A percentile compares a stretch with the other conserved stretches of the same genome.
phyloP scores from a whole-genome alignment of 2,329 filamentous ascomycete species.

The Colletotrichum somersetense region DNA sequence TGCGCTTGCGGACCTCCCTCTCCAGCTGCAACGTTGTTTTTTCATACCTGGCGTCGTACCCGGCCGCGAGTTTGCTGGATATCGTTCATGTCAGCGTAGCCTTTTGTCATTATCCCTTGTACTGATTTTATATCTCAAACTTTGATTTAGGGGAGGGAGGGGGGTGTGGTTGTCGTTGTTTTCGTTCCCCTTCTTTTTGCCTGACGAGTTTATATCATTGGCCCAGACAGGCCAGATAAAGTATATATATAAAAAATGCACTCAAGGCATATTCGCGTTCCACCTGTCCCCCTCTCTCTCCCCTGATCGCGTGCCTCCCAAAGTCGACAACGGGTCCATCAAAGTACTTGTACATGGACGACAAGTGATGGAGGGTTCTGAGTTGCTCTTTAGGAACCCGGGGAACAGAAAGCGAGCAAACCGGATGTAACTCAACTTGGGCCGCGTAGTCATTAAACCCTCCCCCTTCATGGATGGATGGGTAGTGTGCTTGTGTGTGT shows the following conservation, averaged over 20 bases:
- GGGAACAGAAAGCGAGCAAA: conserved; percentile 5
- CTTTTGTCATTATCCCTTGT: not conserved
- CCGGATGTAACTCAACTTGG: not conserved
- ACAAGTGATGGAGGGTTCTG: not conserved
- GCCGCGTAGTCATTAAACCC: not conserved
- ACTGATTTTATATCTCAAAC: not conserved
- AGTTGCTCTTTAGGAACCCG: conserved; percentile 39
- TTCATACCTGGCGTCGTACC: conserved; percentile 69
- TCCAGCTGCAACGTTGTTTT: conserved; percentile 67
- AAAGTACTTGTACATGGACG: conserved; percentile 1
- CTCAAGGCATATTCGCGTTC: not conserved
- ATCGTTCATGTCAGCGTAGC: not conserved
- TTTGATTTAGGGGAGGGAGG: not conserved
- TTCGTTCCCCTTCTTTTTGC: too few species aligned
- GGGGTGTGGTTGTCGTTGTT: not conserved
- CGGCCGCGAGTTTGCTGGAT: conserved; percentile 62
- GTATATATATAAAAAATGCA: too few species aligned
- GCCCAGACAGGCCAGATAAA: not conserved
- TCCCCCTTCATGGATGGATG: not conserved
- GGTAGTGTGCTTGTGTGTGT: too few species aligned
- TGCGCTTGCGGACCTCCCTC: conserved; percentile 63
- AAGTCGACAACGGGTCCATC: not conserved
- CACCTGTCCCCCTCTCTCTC: not conserved
- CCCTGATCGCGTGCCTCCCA: not conserved
- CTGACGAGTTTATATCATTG: not conserved